Base-by-base conservation (phyloP, 1,284 basidiomycete genomes). In the Apiotrichum laibachii region DNA sequence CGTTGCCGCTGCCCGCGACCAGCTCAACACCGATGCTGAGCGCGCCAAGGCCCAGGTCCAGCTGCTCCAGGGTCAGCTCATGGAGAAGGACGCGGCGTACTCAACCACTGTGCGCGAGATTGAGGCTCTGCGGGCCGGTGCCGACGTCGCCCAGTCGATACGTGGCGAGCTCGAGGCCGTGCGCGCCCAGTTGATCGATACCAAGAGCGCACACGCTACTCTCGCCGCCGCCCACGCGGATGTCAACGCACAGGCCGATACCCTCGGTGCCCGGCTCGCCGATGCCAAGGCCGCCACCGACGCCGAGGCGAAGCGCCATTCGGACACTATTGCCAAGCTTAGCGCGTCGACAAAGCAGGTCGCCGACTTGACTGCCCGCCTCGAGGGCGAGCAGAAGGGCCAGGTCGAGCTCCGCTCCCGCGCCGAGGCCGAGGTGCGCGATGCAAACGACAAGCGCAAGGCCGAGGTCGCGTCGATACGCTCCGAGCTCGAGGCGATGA, bases 121-220 rank as follows among this genome's bases (percentile, higher is more conserved):
- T n/a, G 52, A 63, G 6, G 54, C 57, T 1, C 58, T 62, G 18
- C 62, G 66, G 5, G 62, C 59, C 4, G 62, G 63, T 0, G 65
- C 67, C 18, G 62, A 63, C 21, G 52, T 60, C 2, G 39, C 65
- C 2, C 56, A 60, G 48, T 60, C 59, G 0, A 37, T 63, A n/a
- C 53, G 43, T 11, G 42, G 53, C 22, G 62, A 60, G 35, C 56
- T 63, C 21, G 58, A 60, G 5, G 45, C 35, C 21, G 49, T 53
- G 19, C 55, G 56, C 42, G 16, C 19, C 16, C 42, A 45, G 5
- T 50, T 63, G 26, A 56, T 53, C 19, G 53, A 19, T 22, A 35
- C 37, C 45, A 49, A 46, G 50, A 59, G 48, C 22, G 53, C 57
- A 49, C 52, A 44, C 11, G 46, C 55, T 16, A 42, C 51, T 34